A percentile compares a stretch with the other conserved stretches of the same genome.
phyloP scores from a whole-genome alignment of 2,329 filamentous ascomycete genomes.

The Hypomyces rosellus region DNA sequence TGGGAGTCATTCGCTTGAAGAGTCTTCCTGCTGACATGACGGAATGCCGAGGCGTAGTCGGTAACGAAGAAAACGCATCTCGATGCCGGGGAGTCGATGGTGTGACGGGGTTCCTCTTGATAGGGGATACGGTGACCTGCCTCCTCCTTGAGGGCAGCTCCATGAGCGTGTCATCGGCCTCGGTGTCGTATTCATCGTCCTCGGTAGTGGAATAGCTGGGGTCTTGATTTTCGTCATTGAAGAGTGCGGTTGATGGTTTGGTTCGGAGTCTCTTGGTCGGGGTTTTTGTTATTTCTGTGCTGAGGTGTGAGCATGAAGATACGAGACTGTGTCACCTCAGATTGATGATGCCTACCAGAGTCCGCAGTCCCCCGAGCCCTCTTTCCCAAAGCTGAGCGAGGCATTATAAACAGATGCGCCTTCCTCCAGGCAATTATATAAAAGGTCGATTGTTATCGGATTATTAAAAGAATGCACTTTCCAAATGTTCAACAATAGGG shows the following conservation, averaged over 20 bases:
- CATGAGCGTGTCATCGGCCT: constrained; percentile 37
- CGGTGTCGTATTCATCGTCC: constrained; percentile 33
- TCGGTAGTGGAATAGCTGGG: constrained; percentile 18
- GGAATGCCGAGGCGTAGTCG: constrained; percentile 76
- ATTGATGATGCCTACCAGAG: constrained; percentile 23
- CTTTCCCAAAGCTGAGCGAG: constrained; percentile 29
- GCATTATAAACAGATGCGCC: constrained; percentile 17
- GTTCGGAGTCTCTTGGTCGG: constrained; percentile 42
- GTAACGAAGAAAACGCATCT: constrained; percentile 66
- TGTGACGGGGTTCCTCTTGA: constrained; percentile 49
- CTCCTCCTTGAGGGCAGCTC: constrained; percentile 25
- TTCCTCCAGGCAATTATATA: constrained; percentile 13
- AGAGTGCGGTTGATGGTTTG: constrained; percentile 32
- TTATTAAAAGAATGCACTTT: constrained; percentile 15
- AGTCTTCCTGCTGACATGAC: constrained; percentile 71
- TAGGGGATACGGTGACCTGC: constrained; percentile 23
- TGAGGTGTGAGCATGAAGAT: constrained; percentile 1
- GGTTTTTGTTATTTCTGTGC: constrained; percentile 21
- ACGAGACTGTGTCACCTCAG: background rate
- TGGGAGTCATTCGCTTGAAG: constrained; percentile 71
- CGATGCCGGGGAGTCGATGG: constrained; percentile 72
- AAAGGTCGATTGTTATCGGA: too few relatives aligned
- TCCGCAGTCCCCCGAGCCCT: constrained; percentile 25
- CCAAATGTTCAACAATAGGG: constrained; percentile 6
- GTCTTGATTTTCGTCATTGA: constrained; percentile 64